Evolutionary conservation across 495 filamentous ascomycete species (phyloP).

Genomic region (Usnea hakonensis): DNA sequence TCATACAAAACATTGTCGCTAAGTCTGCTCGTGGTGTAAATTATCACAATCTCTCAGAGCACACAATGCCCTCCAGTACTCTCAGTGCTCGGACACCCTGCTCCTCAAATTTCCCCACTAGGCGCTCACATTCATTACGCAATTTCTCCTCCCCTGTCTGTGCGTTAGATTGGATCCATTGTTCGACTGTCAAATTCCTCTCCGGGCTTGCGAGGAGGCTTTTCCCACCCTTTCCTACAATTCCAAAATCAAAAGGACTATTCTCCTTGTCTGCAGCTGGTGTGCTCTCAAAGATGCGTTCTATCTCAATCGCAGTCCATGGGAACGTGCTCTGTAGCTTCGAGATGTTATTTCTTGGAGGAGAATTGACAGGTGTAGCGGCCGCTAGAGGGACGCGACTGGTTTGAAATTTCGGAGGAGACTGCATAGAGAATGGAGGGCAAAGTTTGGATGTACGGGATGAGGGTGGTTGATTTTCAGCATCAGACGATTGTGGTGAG

Average conservation of each 20-base stretch:
- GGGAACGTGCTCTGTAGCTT: conserved; percentile 51
- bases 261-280: conserved; percentile 48
- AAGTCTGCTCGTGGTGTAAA: not conserved
- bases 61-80: conserved; percentile 64
- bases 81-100: conserved; percentile 72
- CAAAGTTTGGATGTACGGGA: conserved; percentile 43
- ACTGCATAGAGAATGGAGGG: conserved; percentile 24
- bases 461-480: conserved; percentile 68
- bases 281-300: conserved; percentile 44
- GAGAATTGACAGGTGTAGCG: conserved; percentile 53
- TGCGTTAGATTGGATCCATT: conserved; percentile 84
- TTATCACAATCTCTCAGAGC: conserved; percentile 8
- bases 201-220: conserved; percentile 65
- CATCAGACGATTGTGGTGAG: conserved; percentile 71
- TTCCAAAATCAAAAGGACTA: conserved; percentile 26
- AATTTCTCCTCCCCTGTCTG: conserved; percentile 68
- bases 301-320: conserved; percentile 70
- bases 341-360: conserved; percentile 56
- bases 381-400: conserved; percentile 41
- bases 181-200: conserved; percentile 82
- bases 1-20: not conserved
- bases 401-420: conserved; percentile 36
- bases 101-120: conserved; percentile 72
- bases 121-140: conserved; percentile 68
- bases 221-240: conserved; percentile 39